Percentiles rank a stretch among this genome's conserved stretches.
These are phyloP conservation scores for Sphagnurus paluster DNA, from an alignment of 1,284 basidiomycete species.

Conservation along the genomic window DNA sequence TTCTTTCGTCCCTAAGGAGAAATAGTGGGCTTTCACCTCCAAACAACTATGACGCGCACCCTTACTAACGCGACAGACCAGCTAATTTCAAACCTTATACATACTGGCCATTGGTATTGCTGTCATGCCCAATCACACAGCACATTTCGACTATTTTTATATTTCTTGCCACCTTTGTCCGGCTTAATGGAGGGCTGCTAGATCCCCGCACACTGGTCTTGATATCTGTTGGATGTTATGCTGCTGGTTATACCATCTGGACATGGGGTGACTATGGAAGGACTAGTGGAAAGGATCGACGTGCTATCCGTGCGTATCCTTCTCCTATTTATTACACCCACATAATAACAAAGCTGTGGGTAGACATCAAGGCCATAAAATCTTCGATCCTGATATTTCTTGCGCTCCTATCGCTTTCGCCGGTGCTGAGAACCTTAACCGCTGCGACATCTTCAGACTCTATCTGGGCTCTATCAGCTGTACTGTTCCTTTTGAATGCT, in stretches of 20 bases:
- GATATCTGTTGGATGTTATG: conserved; percentile 60
- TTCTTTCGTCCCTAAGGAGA: conserved; percentile 74
- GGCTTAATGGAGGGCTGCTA: conserved; percentile 62
- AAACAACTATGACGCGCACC: background rate
- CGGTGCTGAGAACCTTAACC: conserved; percentile 89
- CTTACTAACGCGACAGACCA: conserved; percentile 29
- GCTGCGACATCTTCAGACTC: conserved; percentile 95
- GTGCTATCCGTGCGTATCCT: conserved; percentile 33
- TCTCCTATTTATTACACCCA: background rate
- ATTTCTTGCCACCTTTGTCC: conserved; percentile 81
- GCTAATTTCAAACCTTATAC: conserved; percentile 77
- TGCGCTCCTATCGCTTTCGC: conserved; percentile 86
- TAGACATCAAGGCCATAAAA: conserved; percentile 69
- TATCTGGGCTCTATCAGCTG: conserved; percentile 85
- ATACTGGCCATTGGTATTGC: conserved; percentile 71
- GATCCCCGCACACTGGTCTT: conserved; percentile 73
- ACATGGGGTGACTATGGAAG: conserved; percentile 48
- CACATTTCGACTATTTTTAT: conserved; percentile 80
- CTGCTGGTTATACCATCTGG: conserved; percentile 64
- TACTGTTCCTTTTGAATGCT: conserved; percentile 45
- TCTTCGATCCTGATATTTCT: conserved; percentile 86
- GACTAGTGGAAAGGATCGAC: conserved; percentile 19
- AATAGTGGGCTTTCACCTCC: conserved; percentile 62
- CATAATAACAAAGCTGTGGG: conserved; percentile 7
- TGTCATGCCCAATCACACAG: conserved; percentile 82